phyloP scores from a whole-genome alignment of 208 protist genomes.

The Angomonas ambiguus region DNA sequence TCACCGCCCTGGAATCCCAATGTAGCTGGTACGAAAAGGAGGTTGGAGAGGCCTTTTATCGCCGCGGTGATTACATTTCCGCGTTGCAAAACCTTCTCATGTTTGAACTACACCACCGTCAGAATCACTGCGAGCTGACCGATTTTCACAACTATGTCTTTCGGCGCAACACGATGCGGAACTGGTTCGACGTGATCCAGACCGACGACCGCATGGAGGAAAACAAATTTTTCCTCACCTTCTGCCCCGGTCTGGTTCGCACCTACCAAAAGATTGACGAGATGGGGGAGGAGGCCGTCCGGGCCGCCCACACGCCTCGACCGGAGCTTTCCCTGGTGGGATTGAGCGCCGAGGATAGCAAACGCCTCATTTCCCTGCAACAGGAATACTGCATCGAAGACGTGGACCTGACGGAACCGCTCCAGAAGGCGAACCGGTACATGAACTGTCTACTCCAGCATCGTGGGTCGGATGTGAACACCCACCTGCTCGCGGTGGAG shows the following conservation, averaged over 20 bases:
- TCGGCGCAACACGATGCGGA: conserved; percentile 91
- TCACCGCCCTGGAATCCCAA: conserved; percentile 92
- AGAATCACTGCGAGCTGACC: conserved; percentile 93
- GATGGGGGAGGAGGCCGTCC: conserved; percentile 62
- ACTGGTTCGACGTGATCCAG: conserved; percentile 93
- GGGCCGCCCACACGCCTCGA: conserved; percentile 59
- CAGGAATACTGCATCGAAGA: conserved; percentile 57
- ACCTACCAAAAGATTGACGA: conserved; percentile 76
- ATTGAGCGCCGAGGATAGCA: conserved; percentile 48
- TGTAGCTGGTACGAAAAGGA: conserved; percentile 96
- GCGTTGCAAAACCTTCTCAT: conserved; percentile 90
- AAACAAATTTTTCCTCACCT: conserved; percentile 77
- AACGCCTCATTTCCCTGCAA: conserved; percentile 47
- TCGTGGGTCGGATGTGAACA: conserved; percentile 27
- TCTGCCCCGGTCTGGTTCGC: conserved; percentile 65
- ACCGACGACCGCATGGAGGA: conserved; percentile 62
- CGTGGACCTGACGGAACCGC: conserved; percentile 63
- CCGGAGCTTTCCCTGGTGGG: conserved; percentile 40
- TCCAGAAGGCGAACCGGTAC: conserved; percentile 76
- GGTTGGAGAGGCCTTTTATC: conserved; percentile 80
- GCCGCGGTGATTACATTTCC: conserved; percentile 74
- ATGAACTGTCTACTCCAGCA: conserved; percentile 48
- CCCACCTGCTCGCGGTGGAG: conserved; percentile 66
- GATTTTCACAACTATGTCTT: conserved; percentile 98
- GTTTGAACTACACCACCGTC: conserved; percentile 90